phyloP scores from a whole-genome alignment of 805 yeast species.

The Candida mattraensis region DNA sequence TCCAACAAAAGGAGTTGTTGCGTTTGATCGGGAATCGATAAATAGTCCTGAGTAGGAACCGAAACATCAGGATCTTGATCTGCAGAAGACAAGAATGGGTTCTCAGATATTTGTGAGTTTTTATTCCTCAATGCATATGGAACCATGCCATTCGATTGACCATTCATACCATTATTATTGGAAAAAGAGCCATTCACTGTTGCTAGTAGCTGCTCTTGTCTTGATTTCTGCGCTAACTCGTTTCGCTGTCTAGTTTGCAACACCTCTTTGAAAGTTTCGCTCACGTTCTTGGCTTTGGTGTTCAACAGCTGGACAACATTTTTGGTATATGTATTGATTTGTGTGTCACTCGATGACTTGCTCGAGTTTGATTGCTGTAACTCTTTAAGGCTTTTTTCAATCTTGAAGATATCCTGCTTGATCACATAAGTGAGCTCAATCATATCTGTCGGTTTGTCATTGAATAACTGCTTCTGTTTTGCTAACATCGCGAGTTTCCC shows the following conservation, averaged over 20 bases:
- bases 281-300: conserved; percentile 86
- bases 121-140: conserved; percentile 32
- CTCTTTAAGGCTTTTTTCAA: conserved; percentile 68
- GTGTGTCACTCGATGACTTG: conserved; percentile 49
- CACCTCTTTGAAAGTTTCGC: conserved; percentile 90
- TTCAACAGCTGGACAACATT: conserved; percentile 86
- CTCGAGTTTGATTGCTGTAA: conserved; percentile 49
- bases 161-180: conserved; percentile 3
- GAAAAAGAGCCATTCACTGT: conserved; percentile 35
- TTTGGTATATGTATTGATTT: conserved; percentile 69
- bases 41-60: conserved; percentile 47
- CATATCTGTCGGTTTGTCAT: conserved; percentile 91
- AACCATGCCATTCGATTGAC: conserved; percentile 11
- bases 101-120: conserved; percentile 30
- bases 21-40: conserved; percentile 82
- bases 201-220: conserved; percentile 83
- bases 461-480: conserved; percentile 85
- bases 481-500: conserved; percentile 80
- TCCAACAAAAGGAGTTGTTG: conserved; percentile 80
- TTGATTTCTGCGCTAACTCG: conserved; percentile 73
- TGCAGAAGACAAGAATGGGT: conserved; percentile 36
- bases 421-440: conserved; percentile 86
- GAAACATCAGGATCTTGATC: conserved; percentile 21
- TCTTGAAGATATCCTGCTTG: conserved; percentile 81
- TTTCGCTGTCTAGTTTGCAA: conserved; percentile 81